Conservation (phyloP, 2,329 filamentous ascomycete genomes). For the Bipolaris bicolor region DNA sequence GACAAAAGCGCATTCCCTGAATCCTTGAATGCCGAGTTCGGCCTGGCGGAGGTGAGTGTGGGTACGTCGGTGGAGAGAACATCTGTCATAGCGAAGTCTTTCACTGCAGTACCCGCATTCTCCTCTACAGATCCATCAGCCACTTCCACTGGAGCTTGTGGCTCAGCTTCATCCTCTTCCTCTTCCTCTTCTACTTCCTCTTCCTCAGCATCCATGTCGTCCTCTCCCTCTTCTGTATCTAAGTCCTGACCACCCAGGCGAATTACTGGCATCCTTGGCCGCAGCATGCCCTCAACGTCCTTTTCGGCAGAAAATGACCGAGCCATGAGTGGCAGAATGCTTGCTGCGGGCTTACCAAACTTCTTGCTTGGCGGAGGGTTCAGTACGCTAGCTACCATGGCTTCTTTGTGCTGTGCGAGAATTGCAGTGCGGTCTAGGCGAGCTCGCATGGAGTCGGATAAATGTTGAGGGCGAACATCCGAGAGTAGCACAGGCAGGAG, state of each 20-base stretch:
- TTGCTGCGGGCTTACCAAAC: conserved; percentile 67
- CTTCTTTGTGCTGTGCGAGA: conserved; percentile 69
- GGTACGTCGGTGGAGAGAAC: not conserved
- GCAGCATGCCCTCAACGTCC: conserved; percentile 73
- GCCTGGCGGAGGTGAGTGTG: not conserved
- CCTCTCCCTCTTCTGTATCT: conserved; percentile 34
- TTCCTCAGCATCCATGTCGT: conserved; percentile 19
- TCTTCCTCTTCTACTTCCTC: conserved; percentile 10
- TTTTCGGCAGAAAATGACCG: conserved; percentile 67
- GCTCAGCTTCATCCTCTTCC: not conserved
- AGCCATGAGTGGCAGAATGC: conserved; percentile 79
- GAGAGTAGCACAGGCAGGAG: conserved; percentile 70
- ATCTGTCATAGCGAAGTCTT: conserved; percentile 27
- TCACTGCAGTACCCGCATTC: conserved; percentile 16
- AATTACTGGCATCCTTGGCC: conserved; percentile 56
- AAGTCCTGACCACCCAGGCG: conserved; percentile 30
- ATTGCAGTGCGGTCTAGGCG: conserved; percentile 84
- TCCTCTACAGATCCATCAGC: conserved; percentile 32
- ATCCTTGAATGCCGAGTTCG: not conserved
- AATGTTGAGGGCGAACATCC: conserved; percentile 67
- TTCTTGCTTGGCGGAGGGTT: conserved; percentile 72
- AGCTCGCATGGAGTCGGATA: conserved; percentile 74
- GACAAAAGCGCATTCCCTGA: conserved; percentile 2
- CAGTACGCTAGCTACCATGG: conserved; percentile 81
- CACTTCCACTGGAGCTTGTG: conserved; percentile 19